Percentiles rank a stretch among this genome's conserved stretches.
phyloP scores from a whole-genome alignment of 2,329 filamentous ascomycete genomes.

The Huntiella decipiens region DNA sequence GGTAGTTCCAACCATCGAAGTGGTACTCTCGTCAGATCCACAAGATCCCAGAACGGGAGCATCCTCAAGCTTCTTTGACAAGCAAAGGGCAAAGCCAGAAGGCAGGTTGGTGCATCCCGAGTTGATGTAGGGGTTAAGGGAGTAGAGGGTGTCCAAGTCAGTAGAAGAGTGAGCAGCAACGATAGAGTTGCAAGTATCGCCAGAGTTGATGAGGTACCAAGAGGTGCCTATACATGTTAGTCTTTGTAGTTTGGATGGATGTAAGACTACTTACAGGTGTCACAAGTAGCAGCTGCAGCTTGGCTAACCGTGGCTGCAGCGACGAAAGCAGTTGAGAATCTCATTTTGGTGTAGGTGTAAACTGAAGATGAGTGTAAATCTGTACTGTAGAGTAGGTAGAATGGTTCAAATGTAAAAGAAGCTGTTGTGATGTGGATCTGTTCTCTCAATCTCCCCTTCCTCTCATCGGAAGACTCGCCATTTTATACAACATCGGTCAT shows the following conservation, averaged over 20 bases:
- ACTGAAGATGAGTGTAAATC: too few relatives aligned
- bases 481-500: too few relatives aligned
- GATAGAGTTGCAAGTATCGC: slow-evolving; percentile 9
- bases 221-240: slow-evolving; percentile 4
- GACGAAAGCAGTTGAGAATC: not conserved
- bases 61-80: not conserved
- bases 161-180: not conserved
- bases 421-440: too few relatives aligned
- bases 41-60: too few relatives aligned
- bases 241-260: not conserved
- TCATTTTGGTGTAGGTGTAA: slow-evolving; percentile 3
- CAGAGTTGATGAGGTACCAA: slow-evolving; percentile 7
- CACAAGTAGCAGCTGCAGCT: not conserved
- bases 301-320: not conserved
- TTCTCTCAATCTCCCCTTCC: too few relatives aligned
- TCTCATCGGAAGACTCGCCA: too few relatives aligned
- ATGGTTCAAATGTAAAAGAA: too few relatives aligned
- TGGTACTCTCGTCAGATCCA: too few relatives aligned
- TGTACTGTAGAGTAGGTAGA: too few relatives aligned
- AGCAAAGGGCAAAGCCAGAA: slow-evolving; percentile 5
- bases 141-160: slow-evolving; percentile 2
- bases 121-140: slow-evolving; percentile 6
- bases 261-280: not conserved
- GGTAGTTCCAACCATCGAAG: too few relatives aligned
- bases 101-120: slow-evolving; percentile 8